Conservation (phyloP, 2,329 filamentous ascomycete genomes). For the Aspergillus sp. region DNA sequence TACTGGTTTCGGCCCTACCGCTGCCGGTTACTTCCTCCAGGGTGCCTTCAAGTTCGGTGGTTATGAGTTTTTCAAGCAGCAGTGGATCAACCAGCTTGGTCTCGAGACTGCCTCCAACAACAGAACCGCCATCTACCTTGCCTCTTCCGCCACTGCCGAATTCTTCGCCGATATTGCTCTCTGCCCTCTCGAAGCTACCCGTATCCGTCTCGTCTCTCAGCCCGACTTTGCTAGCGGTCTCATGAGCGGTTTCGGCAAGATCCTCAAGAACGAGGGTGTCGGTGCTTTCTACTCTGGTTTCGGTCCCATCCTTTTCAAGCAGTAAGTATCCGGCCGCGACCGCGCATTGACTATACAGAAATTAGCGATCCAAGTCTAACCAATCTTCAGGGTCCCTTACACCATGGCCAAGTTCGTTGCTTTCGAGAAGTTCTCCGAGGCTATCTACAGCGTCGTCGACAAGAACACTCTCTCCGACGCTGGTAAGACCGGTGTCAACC, state of each 20-base stretch:
- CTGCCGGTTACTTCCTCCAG: slow-evolving; percentile 91
- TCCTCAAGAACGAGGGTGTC: slow-evolving; percentile 78
- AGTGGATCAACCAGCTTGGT: slow-evolving; percentile 79
- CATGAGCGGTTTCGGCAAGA: slow-evolving; percentile 79
- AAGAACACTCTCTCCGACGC: slow-evolving; percentile 70
- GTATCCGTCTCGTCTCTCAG: slow-evolving; percentile 89
- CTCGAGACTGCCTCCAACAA: slow-evolving; percentile 77
- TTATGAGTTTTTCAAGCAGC: slow-evolving; percentile 96
- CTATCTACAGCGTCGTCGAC: slow-evolving; percentile 70
- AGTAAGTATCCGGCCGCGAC: slow-evolving; percentile 55
- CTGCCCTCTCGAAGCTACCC: slow-evolving; percentile 89
- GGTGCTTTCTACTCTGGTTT: slow-evolving; percentile 91
- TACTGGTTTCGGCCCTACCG: slow-evolving; percentile 84
- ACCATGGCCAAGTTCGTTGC: slow-evolving; percentile 96
- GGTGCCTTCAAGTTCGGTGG: slow-evolving; percentile 92
- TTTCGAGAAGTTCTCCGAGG: slow-evolving; percentile 84
- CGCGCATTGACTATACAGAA: background rate
- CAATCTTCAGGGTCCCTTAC: slow-evolving; percentile 72
- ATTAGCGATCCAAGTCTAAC: slow-evolving; percentile 6
- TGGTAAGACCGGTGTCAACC: slow-evolving; percentile 79
- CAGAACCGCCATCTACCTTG: slow-evolving; percentile 81
- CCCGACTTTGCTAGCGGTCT: slow-evolving; percentile 83
- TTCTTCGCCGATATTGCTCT: slow-evolving; percentile 71
- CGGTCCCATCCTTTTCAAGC: slow-evolving; percentile 84
- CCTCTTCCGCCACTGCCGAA: slow-evolving; percentile 63